phyloP scores from a whole-genome alignment of 2,329 filamentous ascomycete species.

The Colletotrichum tamarilloi region DNA sequence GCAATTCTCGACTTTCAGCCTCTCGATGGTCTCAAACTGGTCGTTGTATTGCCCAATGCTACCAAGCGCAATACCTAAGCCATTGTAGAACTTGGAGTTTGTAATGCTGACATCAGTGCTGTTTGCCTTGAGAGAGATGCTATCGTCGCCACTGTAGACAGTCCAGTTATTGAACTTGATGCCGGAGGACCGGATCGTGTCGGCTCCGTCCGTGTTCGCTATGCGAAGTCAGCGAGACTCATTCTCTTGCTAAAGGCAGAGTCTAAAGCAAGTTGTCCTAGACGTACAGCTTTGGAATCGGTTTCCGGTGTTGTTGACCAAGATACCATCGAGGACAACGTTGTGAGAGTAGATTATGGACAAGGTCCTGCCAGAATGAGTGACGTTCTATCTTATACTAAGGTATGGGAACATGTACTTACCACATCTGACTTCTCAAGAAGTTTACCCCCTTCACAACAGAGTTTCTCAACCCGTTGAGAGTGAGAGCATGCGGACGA shows the following conservation, averaged over 20 bases:
- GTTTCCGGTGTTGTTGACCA: constrained; percentile 56
- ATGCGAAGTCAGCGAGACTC: not conserved
- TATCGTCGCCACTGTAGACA: constrained; percentile 41
- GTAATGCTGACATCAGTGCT: constrained; percentile 45
- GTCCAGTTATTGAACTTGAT: constrained; percentile 43
- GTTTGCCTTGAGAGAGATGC: constrained; percentile 40
- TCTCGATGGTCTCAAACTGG: constrained; percentile 55
- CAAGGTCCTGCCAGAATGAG: constrained; percentile 46
- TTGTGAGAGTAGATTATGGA: constrained; percentile 56
- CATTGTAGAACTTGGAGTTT: constrained; percentile 53
- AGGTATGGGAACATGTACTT: constrained; percentile 5
- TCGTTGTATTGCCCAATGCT: constrained; percentile 59
- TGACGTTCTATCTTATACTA: not conserved
- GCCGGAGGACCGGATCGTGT: constrained; percentile 40
- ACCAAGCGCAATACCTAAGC: constrained; percentile 57
- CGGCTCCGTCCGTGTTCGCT: constrained; percentile 48
- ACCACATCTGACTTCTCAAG: constrained; percentile 65
- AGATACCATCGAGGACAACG: constrained; percentile 55
- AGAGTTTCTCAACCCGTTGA: constrained; percentile 56
- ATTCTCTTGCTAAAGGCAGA: not conserved
- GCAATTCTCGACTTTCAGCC: constrained; percentile 52
- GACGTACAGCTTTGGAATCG: constrained; percentile 36
- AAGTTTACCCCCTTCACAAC: constrained; percentile 57
- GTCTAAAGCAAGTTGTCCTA: not conserved
- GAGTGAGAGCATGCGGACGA: constrained; percentile 61